phyloP scores from a whole-genome alignment of 352 stramenopile species.

The Phytophthora constricta region DNA sequence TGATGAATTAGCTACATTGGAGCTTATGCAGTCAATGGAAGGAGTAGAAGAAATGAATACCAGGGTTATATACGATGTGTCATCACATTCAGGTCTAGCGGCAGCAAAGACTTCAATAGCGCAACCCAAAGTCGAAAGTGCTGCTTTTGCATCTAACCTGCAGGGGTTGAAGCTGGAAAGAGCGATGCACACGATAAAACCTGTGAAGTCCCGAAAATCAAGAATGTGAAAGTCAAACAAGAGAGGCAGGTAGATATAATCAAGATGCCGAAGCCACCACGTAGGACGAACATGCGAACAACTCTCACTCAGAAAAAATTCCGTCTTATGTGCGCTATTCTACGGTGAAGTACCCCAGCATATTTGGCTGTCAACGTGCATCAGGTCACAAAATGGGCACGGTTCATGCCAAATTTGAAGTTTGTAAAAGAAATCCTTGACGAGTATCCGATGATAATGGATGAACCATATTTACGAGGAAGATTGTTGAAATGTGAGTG shows the following conservation, averaged over 20 bases:
- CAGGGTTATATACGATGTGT: background rate
- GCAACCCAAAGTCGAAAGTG: background rate
- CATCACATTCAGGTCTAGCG: background rate
- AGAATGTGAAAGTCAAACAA: background rate
- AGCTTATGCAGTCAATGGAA: constrained; percentile 4
- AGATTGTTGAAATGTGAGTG: constrained; percentile 7
- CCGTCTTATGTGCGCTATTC: background rate
- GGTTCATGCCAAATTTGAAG: constrained; percentile 13
- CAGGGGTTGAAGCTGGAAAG: background rate
- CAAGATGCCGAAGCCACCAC: constrained; percentile 10
- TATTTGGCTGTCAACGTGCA: constrained; percentile 11
- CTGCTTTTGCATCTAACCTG: background rate
- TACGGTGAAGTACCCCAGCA: constrained; percentile 15
- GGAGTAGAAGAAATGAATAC: background rate
- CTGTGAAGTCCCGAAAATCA: no score
- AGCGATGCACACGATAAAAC: no score
- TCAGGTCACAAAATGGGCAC: background rate
- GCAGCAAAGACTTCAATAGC: background rate
- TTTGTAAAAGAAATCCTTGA: constrained; percentile 17
- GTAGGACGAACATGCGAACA: background rate
- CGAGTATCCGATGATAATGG: constrained; percentile 12
- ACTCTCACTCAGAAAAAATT: constrained; percentile 11
- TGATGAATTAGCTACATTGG: background rate
- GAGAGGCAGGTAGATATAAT: constrained; percentile 16
- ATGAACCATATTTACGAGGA: constrained; percentile 9